Conservation (phyloP, 768 basidiomycete species). For the Sarcomyxa edulis region DNA sequence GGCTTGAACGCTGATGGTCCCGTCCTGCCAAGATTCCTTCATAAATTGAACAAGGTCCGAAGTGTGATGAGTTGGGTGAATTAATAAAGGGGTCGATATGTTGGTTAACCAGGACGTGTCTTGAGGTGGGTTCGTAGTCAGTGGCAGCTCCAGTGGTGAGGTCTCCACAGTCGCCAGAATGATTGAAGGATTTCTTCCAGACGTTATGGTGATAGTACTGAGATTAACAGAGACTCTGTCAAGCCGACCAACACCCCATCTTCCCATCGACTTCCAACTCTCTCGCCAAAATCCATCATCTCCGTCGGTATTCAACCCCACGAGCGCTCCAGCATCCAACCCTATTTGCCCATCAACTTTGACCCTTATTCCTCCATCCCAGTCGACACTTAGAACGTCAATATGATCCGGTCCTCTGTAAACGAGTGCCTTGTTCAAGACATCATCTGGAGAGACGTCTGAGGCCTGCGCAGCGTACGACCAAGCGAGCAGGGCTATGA, state of each 20-base stretch:
- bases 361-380: conserved; percentile 54
- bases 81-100: conserved; percentile 42
- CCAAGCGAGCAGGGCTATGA: conserved; percentile 52
- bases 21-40: conserved; percentile 52
- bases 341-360: conserved; percentile 53
- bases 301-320: conserved; percentile 46
- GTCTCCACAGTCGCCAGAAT: conserved; percentile 43
- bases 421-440: conserved; percentile 50
- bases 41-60: conserved; percentile 45
- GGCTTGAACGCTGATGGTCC: conserved; percentile 38
- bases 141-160: conserved; percentile 48
- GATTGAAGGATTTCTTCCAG: conserved; percentile 31
- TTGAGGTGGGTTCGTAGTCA: conserved; percentile 45
- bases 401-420: conserved; percentile 57
- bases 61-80: conserved; percentile 50
- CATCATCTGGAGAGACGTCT: conserved; percentile 48
- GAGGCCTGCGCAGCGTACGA: conserved; percentile 59
- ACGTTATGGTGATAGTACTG: conserved; percentile 43
- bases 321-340: conserved; percentile 57
- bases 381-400: conserved; percentile 57
- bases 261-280: conserved; percentile 62
- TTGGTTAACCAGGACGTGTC: conserved; percentile 56
- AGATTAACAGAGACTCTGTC: conserved; percentile 53
- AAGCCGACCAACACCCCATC: conserved; percentile 57
- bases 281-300: conserved; percentile 38